A percentile compares a stretch with the other conserved stretches of the same genome.
phyloP scores from a whole-genome alignment of 2,329 filamentous ascomycete genomes.

The Calonectria pteridis region DNA sequence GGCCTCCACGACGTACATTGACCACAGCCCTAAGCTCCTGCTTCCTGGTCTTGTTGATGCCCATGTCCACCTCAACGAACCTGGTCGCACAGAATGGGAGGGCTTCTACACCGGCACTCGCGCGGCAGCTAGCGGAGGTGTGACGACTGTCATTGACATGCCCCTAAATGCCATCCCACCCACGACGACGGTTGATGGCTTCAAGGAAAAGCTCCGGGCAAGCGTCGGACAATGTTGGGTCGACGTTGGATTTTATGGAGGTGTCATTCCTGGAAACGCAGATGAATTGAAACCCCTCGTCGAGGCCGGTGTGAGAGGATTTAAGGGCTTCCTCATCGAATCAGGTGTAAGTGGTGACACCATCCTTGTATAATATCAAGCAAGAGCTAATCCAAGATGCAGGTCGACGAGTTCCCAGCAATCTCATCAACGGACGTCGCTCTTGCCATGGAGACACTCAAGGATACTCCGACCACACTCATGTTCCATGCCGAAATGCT shows the following conservation, averaged over 20 bases:
- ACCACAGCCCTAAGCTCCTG: slow-evolving; percentile 87
- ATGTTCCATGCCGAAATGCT: slow-evolving; percentile 99
- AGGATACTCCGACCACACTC: slow-evolving; percentile 85
- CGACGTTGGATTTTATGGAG: slow-evolving; percentile 98
- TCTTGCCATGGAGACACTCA: slow-evolving; percentile 83
- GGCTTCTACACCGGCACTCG: slow-evolving; percentile 96
- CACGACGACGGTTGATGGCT: slow-evolving; percentile 86
- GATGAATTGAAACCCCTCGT: slow-evolving; percentile 84
- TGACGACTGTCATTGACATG: slow-evolving; percentile 98
- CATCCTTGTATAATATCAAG: neutral
- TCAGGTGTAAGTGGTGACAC: slow-evolving; percentile 79
- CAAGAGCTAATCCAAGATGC: slow-evolving; percentile 31
- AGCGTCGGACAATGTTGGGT: slow-evolving; percentile 94
- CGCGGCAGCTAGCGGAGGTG: slow-evolving; percentile 93
- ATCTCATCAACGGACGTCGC: slow-evolving; percentile 84
- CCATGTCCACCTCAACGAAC: slow-evolving; percentile 97
- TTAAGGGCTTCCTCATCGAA: slow-evolving; percentile 98
- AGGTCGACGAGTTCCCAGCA: slow-evolving; percentile 96
- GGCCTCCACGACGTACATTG: slow-evolving; percentile 76
- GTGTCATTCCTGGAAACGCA: slow-evolving; percentile 91
- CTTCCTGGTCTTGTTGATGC: slow-evolving; percentile 95
- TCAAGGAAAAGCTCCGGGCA: slow-evolving; percentile 88
- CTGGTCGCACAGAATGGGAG: slow-evolving; percentile 97
- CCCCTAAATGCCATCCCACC: slow-evolving; percentile 96
- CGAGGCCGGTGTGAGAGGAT: slow-evolving; percentile 88